A percentile compares a stretch with the other conserved stretches of the same genome.
Evolutionary conservation across 1,284 basidiomycete genomes (phyloP).

Genomic region (Ceratobasidium sp.): DNA sequence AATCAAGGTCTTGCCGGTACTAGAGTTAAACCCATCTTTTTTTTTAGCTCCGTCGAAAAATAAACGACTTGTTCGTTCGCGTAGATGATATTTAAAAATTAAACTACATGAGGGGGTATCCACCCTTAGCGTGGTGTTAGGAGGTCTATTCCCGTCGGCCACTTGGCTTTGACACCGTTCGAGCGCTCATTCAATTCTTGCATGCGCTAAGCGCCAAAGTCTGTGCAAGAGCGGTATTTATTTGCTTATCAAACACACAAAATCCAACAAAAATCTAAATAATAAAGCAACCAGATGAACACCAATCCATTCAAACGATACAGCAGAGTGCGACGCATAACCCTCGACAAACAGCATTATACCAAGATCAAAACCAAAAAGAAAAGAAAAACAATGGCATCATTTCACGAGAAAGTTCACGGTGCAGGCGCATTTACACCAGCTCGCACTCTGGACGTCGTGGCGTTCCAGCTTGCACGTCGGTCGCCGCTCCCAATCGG

Average conservation of each 20-base stretch:
- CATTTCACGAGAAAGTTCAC: constrained; percentile 2
- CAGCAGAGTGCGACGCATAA: constrained; percentile 22
- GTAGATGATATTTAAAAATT: too few species aligned
- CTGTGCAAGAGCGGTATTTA: too few species aligned
- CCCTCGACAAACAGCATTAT: constrained; percentile 9
- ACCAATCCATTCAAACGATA: constrained; percentile 39
- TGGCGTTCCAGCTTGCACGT: constrained; percentile 40
- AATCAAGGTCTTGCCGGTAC: neutral
- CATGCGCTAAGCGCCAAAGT: too few species aligned
- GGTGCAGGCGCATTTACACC: constrained; percentile 33
- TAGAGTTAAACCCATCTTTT: neutral
- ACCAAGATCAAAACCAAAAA: constrained; percentile 37
- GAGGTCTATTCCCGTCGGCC: too few species aligned
- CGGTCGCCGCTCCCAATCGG: constrained; percentile 33
- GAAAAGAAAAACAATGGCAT: constrained; percentile 1
- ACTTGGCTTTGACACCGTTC: too few species aligned
- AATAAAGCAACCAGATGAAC: neutral
- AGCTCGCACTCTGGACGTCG: constrained; percentile 33
- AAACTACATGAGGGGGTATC: too few species aligned
- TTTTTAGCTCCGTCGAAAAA: too few species aligned
- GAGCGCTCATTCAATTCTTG: too few species aligned
- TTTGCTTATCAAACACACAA: neutral
- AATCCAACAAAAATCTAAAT: neutral
- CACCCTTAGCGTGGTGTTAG: too few species aligned
- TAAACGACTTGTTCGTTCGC: too few species aligned